Evolutionary conservation across 2,329 filamentous ascomycete genomes (phyloP), one percentile per base, ranked within the genome.

Genomic region (Diplocarpon mali): DNA sequence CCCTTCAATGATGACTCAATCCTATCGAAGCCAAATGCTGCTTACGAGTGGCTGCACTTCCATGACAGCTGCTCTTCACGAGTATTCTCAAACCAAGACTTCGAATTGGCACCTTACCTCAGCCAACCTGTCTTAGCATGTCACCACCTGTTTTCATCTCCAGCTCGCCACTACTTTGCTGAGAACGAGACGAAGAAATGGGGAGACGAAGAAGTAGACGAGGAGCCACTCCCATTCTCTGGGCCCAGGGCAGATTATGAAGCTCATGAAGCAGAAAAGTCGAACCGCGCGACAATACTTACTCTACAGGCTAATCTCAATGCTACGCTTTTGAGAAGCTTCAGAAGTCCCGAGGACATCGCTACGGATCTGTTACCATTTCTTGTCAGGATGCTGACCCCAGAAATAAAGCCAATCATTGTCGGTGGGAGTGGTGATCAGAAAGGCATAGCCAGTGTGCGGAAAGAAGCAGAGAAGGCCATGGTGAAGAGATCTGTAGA

Each of bases 21-120:
- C 54, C 78, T 98, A 28, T 85, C 81, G 29, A 98, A 98, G 60
- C 93, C 93, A 0, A 80, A 83, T 53, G 69, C 75, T 1, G 62
- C 62, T 5, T 94, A 95, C 63, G 90, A 95, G 59, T 98, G 92
- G 92, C 75, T 98, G 44, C 73, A 93, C 62, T 96, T 98, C 64
- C 85, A 95, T 64, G 92, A 96, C 57, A 69, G 71, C 0, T 80
- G 94, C 51, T 87, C 86, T 17, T 80, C 81, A 1, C 78, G 81
- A 32, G 73, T 96, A 1, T 93, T 81, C 60, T 69, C 78, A n/a
- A 80, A 76, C 47, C 90, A 95, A 62, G 89, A 94, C 45, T 98
- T 92, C 85, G 92, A 98, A 63, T 69, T 98, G 13, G 77, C 76
- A 0, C 81, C 86, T 0, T 98, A 98, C 62, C 75, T 96, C 39